Percentiles rank a stretch among this genome's conserved stretches.
Evolutionary conservation across 176 grass and related monocot genomes (phyloP).

Genomic region (Luzula sylvatica): DNA sequence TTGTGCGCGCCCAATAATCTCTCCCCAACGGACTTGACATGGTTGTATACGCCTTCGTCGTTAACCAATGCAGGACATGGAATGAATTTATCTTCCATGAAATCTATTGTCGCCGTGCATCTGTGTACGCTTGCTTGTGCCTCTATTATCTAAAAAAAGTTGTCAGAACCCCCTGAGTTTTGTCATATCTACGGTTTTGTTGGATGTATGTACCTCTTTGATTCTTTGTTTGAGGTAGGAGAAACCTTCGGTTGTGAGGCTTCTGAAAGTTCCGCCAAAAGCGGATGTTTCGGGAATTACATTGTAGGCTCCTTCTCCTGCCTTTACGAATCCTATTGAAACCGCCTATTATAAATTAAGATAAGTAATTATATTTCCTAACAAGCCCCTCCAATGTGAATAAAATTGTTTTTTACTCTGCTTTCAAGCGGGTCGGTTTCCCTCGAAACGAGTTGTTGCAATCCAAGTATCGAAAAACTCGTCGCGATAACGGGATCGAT

Average conservation of each 20-base stretch:
- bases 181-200: not conserved
- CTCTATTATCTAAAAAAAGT: constrained; percentile 31
- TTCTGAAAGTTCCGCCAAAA: constrained; percentile 60
- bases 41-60: constrained; percentile 29
- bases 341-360: constrained; percentile 32
- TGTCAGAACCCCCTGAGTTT: not conserved
- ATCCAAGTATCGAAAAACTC: constrained; percentile 34
- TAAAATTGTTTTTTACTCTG: constrained; percentile 29
- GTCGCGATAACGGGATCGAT: constrained; percentile 44
- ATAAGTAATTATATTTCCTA: not conserved
- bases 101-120: constrained; percentile 42
- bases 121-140: constrained; percentile 32
- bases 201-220: constrained; percentile 33
- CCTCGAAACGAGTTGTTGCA: constrained; percentile 45
- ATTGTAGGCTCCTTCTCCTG: constrained; percentile 46
- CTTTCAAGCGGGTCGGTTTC: constrained; percentile 51
- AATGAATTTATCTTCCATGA: constrained; percentile 31
- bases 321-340: constrained; percentile 44
- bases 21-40: constrained; percentile 29
- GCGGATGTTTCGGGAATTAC: constrained; percentile 49
- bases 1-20: constrained; percentile 30
- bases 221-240: constrained; percentile 40
- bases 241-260: constrained; percentile 45
- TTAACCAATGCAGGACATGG: constrained; percentile 46
- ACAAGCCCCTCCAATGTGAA: not conserved